phyloP scores from a whole-genome alignment of 2,329 filamentous ascomycete genomes.

The Anisogramma anomala region DNA sequence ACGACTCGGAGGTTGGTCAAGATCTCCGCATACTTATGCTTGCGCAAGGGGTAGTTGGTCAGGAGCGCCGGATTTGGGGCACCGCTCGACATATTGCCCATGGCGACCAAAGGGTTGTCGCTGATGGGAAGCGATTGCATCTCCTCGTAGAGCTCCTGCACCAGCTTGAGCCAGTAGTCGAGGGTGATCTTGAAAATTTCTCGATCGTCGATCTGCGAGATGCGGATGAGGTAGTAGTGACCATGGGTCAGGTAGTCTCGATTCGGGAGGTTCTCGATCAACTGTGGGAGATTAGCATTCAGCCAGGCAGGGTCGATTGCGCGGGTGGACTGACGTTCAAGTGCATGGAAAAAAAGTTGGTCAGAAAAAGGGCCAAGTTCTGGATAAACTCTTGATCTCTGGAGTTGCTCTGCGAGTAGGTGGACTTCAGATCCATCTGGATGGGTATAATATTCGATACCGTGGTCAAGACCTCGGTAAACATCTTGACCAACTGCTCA shows the following conservation, averaged over 20 bases:
- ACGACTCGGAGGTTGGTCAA: conserved; percentile 88
- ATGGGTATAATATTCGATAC: conserved; percentile 91
- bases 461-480: conserved; percentile 87
- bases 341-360: conserved; percentile 93
- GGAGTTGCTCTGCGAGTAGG: conserved; percentile 83
- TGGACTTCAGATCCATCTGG: conserved; percentile 77
- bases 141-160: conserved; percentile 96
- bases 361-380: conserved; percentile 89
- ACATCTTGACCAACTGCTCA: conserved; percentile 95
- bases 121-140: conserved; percentile 94
- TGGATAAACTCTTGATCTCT: conserved; percentile 96
- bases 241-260: conserved; percentile 89
- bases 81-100: conserved; percentile 63
- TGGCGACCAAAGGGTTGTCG: conserved; percentile 80
- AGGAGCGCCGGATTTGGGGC: conserved; percentile 77
- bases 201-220: conserved; percentile 95
- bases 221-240: conserved; percentile 95
- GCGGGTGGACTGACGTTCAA: conserved; percentile 49
- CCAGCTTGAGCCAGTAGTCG: conserved; percentile 98
- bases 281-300: conserved; percentile 31
- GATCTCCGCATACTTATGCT: conserved; percentile 95
- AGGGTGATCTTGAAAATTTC: conserved; percentile 99
- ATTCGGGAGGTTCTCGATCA: conserved; percentile 94
- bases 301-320: not conserved
- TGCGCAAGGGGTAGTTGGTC: conserved; percentile 82